phyloP scores from a whole-genome alignment of 257 asterid genomes.

The Solanum pinnatisectum region DNA sequence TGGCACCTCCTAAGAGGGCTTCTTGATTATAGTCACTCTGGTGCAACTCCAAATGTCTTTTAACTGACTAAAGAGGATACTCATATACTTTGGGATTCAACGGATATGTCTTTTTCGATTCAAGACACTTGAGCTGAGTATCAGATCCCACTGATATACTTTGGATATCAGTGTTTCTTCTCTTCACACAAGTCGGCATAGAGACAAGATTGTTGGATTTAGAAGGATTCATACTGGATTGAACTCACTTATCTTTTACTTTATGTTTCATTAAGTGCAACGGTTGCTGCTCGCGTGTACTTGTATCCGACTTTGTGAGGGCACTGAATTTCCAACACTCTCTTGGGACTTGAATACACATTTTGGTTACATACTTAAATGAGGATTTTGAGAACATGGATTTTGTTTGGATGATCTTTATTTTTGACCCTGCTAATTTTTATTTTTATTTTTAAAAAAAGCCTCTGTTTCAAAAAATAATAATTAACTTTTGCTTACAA shows the following conservation, averaged over 20 bases:
- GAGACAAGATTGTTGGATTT: neutral
- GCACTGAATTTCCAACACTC: neutral
- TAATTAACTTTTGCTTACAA: no score
- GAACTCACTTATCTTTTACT: neutral
- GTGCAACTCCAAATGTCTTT: neutral
- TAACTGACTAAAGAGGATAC: neutral
- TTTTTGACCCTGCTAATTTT: no score
- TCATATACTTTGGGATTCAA: neutral
- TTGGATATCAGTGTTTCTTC: no score
- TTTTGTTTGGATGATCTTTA: neutral
- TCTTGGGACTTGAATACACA: neutral
- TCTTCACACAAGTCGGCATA: neutral
- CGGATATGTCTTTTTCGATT: neutral
- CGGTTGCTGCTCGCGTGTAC: neutral
- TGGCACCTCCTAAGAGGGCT: conserved; percentile 87
- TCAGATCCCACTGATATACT: neutral
- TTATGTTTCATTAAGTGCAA: neutral
- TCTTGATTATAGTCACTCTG: conserved; percentile 17
- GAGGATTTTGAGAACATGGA: neutral
- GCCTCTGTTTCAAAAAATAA: no score
- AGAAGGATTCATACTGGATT: neutral
- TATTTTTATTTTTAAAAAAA: no score
- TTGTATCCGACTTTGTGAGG: neutral
- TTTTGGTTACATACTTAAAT: neutral
- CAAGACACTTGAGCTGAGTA: neutral